Conservation (phyloP, 2,329 filamentous ascomycete species). For the Paecilomyces formosus region DNA sequence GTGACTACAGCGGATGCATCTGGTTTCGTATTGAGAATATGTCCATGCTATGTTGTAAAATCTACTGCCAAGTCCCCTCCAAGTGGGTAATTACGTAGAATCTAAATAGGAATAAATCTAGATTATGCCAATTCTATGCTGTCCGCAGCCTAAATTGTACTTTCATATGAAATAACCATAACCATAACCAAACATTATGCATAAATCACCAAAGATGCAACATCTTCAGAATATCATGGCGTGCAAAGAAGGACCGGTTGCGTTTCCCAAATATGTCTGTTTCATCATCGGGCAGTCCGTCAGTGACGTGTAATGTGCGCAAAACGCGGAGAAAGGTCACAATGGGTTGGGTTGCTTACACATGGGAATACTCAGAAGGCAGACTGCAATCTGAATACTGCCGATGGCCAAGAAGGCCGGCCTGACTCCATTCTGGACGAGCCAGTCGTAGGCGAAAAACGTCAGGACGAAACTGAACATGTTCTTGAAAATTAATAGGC, state of each 20-base stretch:
- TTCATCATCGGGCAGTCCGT: neutral
- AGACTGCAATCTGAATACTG: slow-evolving; percentile 70
- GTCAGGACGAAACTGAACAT: slow-evolving; percentile 83
- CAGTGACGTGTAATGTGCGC: slow-evolving; percentile 4
- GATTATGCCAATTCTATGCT: too few species aligned
- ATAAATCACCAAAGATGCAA: slow-evolving; percentile 20
- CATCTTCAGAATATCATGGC: slow-evolving; percentile 61
- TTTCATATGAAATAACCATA: neutral
- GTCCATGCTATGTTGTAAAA: too few species aligned
- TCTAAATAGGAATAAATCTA: too few species aligned
- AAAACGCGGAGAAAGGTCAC: neutral
- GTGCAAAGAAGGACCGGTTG: slow-evolving; percentile 65
- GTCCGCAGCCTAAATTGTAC: too few species aligned
- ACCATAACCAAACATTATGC: neutral
- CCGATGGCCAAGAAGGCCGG: slow-evolving; percentile 62
- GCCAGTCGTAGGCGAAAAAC: slow-evolving; percentile 77
- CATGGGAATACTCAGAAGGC: slow-evolving; percentile 65
- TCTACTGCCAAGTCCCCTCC: too few species aligned
- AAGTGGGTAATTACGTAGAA: too few species aligned
- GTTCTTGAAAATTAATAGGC: slow-evolving; percentile 89
- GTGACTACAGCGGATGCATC: too few species aligned
- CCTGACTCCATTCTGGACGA: slow-evolving; percentile 53
- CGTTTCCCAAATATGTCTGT: slow-evolving; percentile 72
- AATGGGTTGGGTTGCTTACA: slow-evolving; percentile 53
- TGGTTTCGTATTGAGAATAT: too few species aligned